phyloP scores from a whole-genome alignment of 1,284 basidiomycete genomes.

The Cutaneotrichosporon dermatis region DNA sequence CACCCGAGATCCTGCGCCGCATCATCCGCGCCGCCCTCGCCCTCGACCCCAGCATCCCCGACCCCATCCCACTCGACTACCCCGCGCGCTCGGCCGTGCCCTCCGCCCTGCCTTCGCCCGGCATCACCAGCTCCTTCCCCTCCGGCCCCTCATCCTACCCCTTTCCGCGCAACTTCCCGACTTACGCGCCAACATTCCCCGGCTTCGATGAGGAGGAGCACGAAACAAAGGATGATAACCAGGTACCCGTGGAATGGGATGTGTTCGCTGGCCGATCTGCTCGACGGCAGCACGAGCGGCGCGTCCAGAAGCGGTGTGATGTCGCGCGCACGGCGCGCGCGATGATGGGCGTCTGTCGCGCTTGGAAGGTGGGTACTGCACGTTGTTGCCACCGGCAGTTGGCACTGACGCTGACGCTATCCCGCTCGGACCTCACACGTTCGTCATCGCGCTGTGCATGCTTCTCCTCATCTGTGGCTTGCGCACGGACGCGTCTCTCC shows the following conservation, averaged over 20 bases:
- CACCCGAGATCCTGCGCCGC: constrained; percentile 26
- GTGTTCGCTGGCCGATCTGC: constrained; percentile 24
- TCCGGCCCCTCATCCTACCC: background rate
- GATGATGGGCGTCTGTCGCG: constrained; percentile 63
- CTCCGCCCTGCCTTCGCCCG: background rate
- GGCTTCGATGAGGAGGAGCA: background rate
- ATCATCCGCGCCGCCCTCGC: constrained; percentile 34
- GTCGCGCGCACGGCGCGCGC: constrained; percentile 21
- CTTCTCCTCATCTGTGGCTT: no score
- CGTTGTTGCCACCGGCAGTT: background rate
- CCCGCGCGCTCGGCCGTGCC: background rate
- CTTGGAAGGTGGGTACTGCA: constrained; percentile 60
- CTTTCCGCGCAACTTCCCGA: background rate
- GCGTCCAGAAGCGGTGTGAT: background rate
- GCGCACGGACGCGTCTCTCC: no score
- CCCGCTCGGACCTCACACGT: background rate
- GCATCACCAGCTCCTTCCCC: background rate
- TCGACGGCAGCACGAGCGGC: constrained; percentile 1
- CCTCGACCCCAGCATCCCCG: constrained; percentile 14
- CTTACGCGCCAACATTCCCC: background rate
- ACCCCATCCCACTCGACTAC: constrained; percentile 3
- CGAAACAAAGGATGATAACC: background rate
- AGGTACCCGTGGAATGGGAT: constrained; percentile 23
- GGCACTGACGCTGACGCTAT: background rate
- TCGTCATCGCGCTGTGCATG: background rate